Percentiles rank a stretch among this genome's conserved stretches.
phyloP scores from a whole-genome alignment of 495 filamentous ascomycete genomes.

The Annulohypoxylon stygium region DNA sequence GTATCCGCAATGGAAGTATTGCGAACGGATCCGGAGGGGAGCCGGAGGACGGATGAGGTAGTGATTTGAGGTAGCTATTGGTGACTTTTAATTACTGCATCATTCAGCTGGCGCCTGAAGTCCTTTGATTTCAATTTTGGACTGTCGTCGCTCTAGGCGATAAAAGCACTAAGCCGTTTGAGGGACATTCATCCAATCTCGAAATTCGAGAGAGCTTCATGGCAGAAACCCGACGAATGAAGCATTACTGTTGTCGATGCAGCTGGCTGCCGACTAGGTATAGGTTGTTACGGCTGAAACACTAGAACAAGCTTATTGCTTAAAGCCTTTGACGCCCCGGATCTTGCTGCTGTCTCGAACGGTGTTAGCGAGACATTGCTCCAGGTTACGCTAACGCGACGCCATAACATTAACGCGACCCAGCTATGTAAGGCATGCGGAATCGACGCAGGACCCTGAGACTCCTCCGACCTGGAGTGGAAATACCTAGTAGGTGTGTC shows the following conservation, averaged over 20 bases:
- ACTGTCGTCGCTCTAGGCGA: neutral
- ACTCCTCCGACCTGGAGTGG: constrained; percentile 2
- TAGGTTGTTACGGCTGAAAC: constrained; percentile 36
- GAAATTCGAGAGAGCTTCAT: constrained; percentile 15
- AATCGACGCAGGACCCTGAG: constrained; percentile 36
- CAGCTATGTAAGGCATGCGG: constrained; percentile 25
- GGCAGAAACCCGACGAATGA: constrained; percentile 14
- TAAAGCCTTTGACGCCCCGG: constrained; percentile 5
- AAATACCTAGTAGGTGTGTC: constrained; percentile 8
- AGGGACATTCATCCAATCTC: neutral
- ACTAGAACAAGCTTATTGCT: constrained; percentile 10
- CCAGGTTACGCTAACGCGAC: constrained; percentile 33
- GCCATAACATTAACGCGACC: constrained; percentile 23
- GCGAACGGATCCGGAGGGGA: neutral
- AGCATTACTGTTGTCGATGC: constrained; percentile 12
- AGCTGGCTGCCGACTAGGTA: neutral
- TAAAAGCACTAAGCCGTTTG: constrained; percentile 1
- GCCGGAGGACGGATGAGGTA: neutral
- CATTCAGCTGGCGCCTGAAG: constrained; percentile 5
- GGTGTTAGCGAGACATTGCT: constrained; percentile 18
- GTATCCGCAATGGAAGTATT: constrained; percentile 12
- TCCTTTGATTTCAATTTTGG: constrained; percentile 25
- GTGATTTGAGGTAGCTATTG: constrained; percentile 18
- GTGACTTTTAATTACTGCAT: constrained; percentile 11
- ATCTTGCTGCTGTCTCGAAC: constrained; percentile 16